These are phyloP conservation scores for Macrocybe sp. DNA, from an alignment of 1,284 basidiomycete genomes.

Conservation along the genomic window DNA sequence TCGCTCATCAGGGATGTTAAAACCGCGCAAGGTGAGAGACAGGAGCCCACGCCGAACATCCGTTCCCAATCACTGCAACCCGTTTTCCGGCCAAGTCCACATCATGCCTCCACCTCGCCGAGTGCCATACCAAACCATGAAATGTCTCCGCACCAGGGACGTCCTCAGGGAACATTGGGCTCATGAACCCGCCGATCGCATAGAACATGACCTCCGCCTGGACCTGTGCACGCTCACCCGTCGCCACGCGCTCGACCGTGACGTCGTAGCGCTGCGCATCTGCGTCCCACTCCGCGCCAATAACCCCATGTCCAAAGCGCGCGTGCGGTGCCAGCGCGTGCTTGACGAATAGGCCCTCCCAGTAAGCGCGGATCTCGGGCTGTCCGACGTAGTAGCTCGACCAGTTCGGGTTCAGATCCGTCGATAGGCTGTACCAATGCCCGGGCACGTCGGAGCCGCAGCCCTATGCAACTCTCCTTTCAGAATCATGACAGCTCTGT, in stretches of 20 bases:
- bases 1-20: background rate
- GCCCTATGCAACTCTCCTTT: constrained; percentile 26
- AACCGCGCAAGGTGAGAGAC: background rate
- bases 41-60: constrained; percentile 47
- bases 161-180: constrained; percentile 39
- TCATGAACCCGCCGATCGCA: constrained; percentile 41
- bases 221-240: constrained; percentile 22
- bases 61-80: constrained; percentile 62
- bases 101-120: constrained; percentile 52
- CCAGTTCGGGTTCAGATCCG: constrained; percentile 51
- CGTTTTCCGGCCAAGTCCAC: constrained; percentile 47
- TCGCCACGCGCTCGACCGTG: constrained; percentile 29
- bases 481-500: background rate
- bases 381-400: constrained; percentile 37
- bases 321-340: constrained; percentile 36
- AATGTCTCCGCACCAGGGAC: constrained; percentile 42
- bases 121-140: constrained; percentile 49
- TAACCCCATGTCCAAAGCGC: constrained; percentile 35
- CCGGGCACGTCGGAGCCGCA: constrained; percentile 49
- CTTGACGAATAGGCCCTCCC: constrained; percentile 40
- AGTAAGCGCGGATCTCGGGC: constrained; percentile 46
- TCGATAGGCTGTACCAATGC: constrained; percentile 55
- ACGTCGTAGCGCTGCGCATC: constrained; percentile 34
- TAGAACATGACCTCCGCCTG: constrained; percentile 38
- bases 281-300: constrained; percentile 41